Conservation (phyloP, 371 early-diverging fungal species). For the Mortierella polycephala region DNA sequence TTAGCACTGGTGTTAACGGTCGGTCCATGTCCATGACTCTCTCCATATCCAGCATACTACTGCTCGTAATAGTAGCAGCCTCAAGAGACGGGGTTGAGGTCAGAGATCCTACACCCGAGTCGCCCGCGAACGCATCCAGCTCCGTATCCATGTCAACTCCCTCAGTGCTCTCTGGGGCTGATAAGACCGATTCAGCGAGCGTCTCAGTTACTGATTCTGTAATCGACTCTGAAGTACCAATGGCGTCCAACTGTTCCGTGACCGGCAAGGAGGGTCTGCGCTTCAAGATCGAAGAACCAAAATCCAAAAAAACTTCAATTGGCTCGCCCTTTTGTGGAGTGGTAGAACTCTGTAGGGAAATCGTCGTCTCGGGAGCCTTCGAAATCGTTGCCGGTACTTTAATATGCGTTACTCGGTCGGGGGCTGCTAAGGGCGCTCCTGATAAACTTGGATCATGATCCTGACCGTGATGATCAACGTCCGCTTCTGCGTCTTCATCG, state of each 20-base stretch:
- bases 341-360: background rate
- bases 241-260: too few species aligned
- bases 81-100: background rate
- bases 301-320: constrained; percentile 14
- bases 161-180: background rate
- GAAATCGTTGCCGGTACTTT: background rate
- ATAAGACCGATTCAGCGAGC: background rate
- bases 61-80: background rate
- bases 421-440: background rate
- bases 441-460: too few species aligned
- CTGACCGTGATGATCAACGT: background rate
- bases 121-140: constrained; percentile 1
- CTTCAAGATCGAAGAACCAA: constrained; percentile 44
- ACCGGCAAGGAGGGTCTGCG: background rate
- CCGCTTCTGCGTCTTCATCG: constrained; percentile 19
- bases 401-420: background rate
- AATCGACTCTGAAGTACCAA: background rate
- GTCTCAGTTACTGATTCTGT: background rate
- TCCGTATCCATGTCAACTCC: background rate
- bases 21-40: background rate
- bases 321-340: background rate
- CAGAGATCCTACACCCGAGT: constrained; percentile 18
- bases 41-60: background rate
- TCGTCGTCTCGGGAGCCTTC: constrained; percentile 1
- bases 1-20: too few species aligned